phyloP scores from a whole-genome alignment of 768 basidiomycete genomes.

The Pholiota conissans region DNA sequence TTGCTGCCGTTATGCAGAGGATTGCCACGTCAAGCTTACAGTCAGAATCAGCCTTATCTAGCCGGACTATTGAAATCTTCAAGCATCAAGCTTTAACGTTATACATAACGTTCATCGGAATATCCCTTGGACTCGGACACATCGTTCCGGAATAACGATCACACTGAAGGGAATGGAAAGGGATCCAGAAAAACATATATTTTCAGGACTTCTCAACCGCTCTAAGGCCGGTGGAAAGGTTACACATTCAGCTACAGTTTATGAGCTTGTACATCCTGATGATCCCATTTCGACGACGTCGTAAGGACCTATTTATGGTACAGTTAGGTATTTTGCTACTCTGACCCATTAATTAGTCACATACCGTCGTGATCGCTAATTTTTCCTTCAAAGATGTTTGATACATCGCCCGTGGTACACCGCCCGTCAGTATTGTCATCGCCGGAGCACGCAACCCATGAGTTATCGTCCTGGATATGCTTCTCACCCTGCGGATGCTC shows the following conservation, averaged over 20 bases:
- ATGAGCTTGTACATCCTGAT: background rate
- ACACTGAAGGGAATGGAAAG: background rate
- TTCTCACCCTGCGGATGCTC: conserved; percentile 45
- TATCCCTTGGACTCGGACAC: no score
- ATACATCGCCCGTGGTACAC: conserved; percentile 56
- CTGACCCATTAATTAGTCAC: background rate
- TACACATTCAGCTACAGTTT: background rate
- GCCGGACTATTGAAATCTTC: no score
- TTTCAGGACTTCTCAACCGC: background rate
- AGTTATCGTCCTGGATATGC: conserved; percentile 35
- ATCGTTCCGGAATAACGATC: no score
- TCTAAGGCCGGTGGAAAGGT: background rate
- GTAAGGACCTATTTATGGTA: background rate
- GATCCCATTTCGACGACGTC: conserved; percentile 7
- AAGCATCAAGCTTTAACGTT: no score
- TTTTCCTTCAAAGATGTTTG: conserved; percentile 45
- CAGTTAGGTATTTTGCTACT: background rate
- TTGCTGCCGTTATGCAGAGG: no score
- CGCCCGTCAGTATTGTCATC: conserved; percentile 57
- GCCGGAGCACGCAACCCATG: conserved; percentile 59
- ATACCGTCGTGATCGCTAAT: conserved; percentile 48
- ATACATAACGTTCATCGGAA: no score
- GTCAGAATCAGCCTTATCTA: no score
- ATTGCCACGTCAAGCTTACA: no score
- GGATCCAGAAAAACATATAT: no score